Base-by-base conservation (phyloP, 306 rosid genomes). In the Cicer bijugum region DNA sequence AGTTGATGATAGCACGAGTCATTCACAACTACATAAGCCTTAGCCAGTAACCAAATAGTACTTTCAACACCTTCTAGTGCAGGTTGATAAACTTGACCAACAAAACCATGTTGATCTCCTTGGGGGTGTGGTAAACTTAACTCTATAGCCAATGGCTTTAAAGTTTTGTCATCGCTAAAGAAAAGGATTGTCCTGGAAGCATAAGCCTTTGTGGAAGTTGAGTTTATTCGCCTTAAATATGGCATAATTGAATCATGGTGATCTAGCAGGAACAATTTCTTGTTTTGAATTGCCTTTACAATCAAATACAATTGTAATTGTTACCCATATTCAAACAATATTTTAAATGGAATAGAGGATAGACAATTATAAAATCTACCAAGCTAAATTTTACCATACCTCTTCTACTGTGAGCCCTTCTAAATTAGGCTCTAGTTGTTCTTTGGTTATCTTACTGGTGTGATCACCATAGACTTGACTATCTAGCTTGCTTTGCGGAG, bases 171-270 rank as follows among this genome's bases (percentile, higher is more conserved):
- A 6, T 72, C 79, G 65, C 83, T 77, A 77, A 86, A 80, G 82
- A 86, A 84, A 67, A 88, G 87, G 14, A 90, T 55, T 20, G 96
- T 88, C 76, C 96, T 85, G 6, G 78, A 80, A 4, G 87, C 91
- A 72, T 86, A 88, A 33, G 79, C 85, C 88, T 85, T 88, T n/a
- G 82, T 70, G 52, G 83, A 50, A 3, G 86, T 84, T n/a, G 64
- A n/a, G 72, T 89, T 89, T 74, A 89, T 86, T 78, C 83, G 48
- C 75, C 86, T 86, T 77, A 89, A 60, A 71, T 89, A 86, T 65
- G 90, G 90, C 79, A 89, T 81, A 53, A 89, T 50, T 43, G 87
- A 1, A 76, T 90, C 96, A 63, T 90, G 92, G 58, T 88, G 96
- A 72, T 90, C 87, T 17, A 90, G 74, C 77, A 90, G 57, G 80